Evolutionary conservation across 768 basidiomycete genomes (phyloP), one percentile per base, ranked within the genome.

Genomic region (Lactarius sanguifluus): DNA sequence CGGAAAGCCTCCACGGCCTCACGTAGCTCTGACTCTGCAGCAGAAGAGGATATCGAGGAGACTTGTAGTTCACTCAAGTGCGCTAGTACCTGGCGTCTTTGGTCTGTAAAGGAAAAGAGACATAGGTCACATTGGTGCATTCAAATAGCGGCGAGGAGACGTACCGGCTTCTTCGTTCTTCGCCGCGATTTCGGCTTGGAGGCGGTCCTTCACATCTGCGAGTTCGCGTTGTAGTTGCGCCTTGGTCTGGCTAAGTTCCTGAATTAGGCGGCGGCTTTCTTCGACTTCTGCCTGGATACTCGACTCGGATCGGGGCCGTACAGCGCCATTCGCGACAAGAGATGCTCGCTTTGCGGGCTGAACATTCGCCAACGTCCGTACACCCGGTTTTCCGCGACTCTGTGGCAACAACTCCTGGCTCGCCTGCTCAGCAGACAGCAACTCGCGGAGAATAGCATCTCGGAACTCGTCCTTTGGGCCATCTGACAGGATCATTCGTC

Each of bases 1-100:
- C 88, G 86, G 76, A 89, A 86, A 20, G 85, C 80, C 69, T 89
- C 83, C 25, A 90, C 79, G 1, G 83, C 85, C 52, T 85, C 83
- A 63, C 84, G 85, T 23, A 91, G 71, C 70, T 91, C 90, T 86
- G 85, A 80, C 61, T 85, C 82, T 47, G 86, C 82, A 0, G 86
- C 83, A 3, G 85, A 78, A 2, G 88, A 85, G 5, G 89, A 78
- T 3, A 86, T 81, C 0, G 82, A 79, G 1, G 82, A 79, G 61
- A 88, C 79, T 69, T 90, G 85, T 3, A 88, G 81, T 40, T 91
- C 88, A 72, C 89, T 87, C 38, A 87, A 73, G 55, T 82, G 81
- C 57, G 80, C 78, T 64, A 87, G 85, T 8, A 90, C 76, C 62
- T 87, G 81, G 38, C 86, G 81, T 70, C 84, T 86, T 6, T 82